Evolutionary conservation across 805 yeast species (phyloP), one percentile per base, ranked within the genome.

Genomic region (Yarrowia bubula): DNA sequence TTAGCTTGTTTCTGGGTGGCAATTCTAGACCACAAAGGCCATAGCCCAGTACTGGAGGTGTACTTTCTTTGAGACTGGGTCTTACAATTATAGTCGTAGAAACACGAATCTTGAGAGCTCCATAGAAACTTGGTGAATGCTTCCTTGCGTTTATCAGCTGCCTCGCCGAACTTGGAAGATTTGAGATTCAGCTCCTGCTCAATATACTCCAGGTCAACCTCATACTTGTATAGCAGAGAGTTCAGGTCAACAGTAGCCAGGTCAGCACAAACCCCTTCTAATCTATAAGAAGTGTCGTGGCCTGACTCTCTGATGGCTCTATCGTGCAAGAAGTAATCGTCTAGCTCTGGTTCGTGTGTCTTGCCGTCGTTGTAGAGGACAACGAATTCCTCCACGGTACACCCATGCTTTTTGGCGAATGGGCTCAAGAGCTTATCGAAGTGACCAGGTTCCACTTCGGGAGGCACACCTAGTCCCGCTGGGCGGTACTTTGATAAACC

Each of bases 261-360:
- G 73, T 89, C 80, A 0, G 97, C 97, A 75, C 97, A 91, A 47
- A 85, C 83, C 42, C 96, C 96, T 76, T 92, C 97, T 63, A 95
- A 79, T 71, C 99, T 81, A 72, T 92, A 91, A 1, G 93, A 81
- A 0, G 98, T 95, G 74, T 93, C 99, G 74, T 95, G 98, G 0
- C 99, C 99, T 37, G 95, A 87, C 76, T 93, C 99, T 73, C 99
- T 84, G 10, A 93, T 96, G 0, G 96, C 98, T 66, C 98, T 81
- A 75, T 93, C 99, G 73, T 93, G 97, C 58, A 89, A 75, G 74
- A 93, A 90, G 74, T 90, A 93, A 68, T 85, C 92, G 72, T 95
- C 98, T 67, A 93, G 79, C n/a, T 80, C 85, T 0, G 96, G 96
- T 72, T 90, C 97, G 3, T 77, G 67, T 17, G 93, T 80, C 60